Evolutionary conservation across 2,329 filamentous ascomycete genomes (phyloP).

Genomic region (Trichoderma simmonsii): DNA sequence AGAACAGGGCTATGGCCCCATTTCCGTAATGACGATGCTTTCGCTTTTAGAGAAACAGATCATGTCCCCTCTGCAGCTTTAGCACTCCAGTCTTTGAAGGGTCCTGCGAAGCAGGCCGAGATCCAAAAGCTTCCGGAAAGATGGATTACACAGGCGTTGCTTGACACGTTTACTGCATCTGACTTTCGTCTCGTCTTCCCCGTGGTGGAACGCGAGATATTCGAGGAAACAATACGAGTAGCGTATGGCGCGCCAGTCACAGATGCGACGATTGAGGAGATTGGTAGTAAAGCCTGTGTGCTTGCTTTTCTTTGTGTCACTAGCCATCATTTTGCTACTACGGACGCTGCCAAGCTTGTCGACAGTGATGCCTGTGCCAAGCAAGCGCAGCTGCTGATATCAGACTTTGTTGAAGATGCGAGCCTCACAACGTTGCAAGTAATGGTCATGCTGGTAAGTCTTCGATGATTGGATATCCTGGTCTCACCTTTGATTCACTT

Average conservation of each 20-base stretch:
- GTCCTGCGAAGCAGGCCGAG: not conserved
- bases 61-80: not conserved
- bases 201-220: constrained; percentile 45
- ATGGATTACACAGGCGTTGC: constrained; percentile 28
- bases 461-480: not conserved
- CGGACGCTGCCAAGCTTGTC: constrained; percentile 24
- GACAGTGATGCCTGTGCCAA: constrained; percentile 41
- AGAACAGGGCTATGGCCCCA: constrained; percentile 37
- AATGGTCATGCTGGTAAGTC: constrained; percentile 46
- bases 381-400: constrained; percentile 42
- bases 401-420: constrained; percentile 41
- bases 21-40: constrained; percentile 21
- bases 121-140: constrained; percentile 35
- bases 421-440: constrained; percentile 45
- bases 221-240: constrained; percentile 41
- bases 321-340: constrained; percentile 23
- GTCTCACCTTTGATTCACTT: not conserved
- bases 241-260: constrained; percentile 39
- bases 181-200: constrained; percentile 47
- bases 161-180: constrained; percentile 28
- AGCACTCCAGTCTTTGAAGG: not conserved
- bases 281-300: constrained; percentile 45
- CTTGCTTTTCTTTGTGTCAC: constrained; percentile 46
- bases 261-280: constrained; percentile 25
- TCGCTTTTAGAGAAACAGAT: not conserved